Base-by-base conservation (phyloP, 1,139 yeast species). In the Diutina sp. region DNA sequence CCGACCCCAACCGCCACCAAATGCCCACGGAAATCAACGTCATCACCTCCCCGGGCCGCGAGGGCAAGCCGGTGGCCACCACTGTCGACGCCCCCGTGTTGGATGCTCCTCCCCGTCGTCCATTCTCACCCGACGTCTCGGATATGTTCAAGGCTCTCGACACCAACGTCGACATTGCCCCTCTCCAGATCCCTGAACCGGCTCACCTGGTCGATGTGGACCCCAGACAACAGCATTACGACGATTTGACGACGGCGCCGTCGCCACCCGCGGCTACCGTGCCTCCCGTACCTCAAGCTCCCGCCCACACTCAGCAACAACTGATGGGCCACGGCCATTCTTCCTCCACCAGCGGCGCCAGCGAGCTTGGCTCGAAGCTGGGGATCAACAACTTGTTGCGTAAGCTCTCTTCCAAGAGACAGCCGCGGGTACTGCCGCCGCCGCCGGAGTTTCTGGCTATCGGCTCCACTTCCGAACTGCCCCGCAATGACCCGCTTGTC, bases 161-260 rank as follows among this genome's bases (percentile, higher is more conserved):
- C 18, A 32, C 52, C 41, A 50, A 50, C 52, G 41, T 35, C 44
- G 28, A 50, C 12, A 50, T 50, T 32, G 44, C 41, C 6, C 57
- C 65, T 7, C 64, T 74, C 55, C 57, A 84, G 14, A 77, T 80
- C 64, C 90, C 90, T 9, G 85, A 83, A 62, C 88, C 84, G 61
- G 90, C 89, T 0, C 88, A 85, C 64, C 83, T 87, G 2, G 69
- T 68, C 38, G 44, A 28, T 4, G 9, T 18, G 28, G 52, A 35
- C 38, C 38, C 38, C 3, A 11, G 38, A 11, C 38, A 35, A 8
- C 11, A 11, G 8, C 38, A 35, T 11, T 35, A 6, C 12, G 38
- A 35, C 38, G 38, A 35, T 6, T 9, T 35, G n/a, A n/a, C n/a
- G n/a, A n/a, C n/a, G n/a, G n/a, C n/a, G n/a, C n/a, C 12, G 21